Base-by-base conservation (phyloP, 2,329 filamentous ascomycete species). In the Kalaharituber pfeilii region DNA sequence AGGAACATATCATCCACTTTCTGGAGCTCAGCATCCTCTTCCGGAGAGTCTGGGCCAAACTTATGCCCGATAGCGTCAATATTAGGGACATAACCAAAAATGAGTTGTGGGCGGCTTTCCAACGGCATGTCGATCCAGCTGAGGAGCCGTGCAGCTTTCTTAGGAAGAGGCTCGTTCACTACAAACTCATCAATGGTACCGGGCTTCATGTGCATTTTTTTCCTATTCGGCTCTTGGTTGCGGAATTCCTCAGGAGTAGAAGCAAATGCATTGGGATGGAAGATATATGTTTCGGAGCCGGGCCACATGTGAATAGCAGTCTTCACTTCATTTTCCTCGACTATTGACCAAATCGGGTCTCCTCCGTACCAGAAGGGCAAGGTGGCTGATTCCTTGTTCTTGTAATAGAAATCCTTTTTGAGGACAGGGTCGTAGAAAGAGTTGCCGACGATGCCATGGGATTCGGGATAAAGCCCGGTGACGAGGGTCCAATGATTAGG, bases 221-320 rank as follows among this genome's bases (percentile, higher is more conserved):
- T 5, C 13, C 15, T 6, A 5, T 22, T 22, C 42, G 11, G 11
- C 18, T 25, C 22, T 25, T 47, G 42, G 5, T 20, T 47, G 3
- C 13, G 18, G 6, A 47, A 47, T 47, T 47, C 42, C 2, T 47
- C 42, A 2, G 25, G 15, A 22, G 15, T 47, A 22, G n/a, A 47
- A 22, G 22, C 42, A 4, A 18, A 47, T 15, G 42, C n/a, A 20
- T 47, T 22, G 24, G n/a, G n/a, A 22, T 47, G 6, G 24, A 18
- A 8, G n/a, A 47, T 15, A 22, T 47, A 47, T 5, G n/a, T 20
- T 69, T 98, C 91, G 44, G 85, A 93, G 1, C 91, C 91, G 1
- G 91, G 91, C 91, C 91, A 98, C 91, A 98, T 98, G 67, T 98
- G 91, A 25, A 98, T 80, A 0, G 86, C 91, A 27, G 81, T 80